A percentile compares a stretch with the other conserved stretches of the same genome.
These are phyloP conservation scores for Lentithecium fluviatile DNA, from an alignment of 495 filamentous ascomycete species.

Conservation along the genomic window DNA sequence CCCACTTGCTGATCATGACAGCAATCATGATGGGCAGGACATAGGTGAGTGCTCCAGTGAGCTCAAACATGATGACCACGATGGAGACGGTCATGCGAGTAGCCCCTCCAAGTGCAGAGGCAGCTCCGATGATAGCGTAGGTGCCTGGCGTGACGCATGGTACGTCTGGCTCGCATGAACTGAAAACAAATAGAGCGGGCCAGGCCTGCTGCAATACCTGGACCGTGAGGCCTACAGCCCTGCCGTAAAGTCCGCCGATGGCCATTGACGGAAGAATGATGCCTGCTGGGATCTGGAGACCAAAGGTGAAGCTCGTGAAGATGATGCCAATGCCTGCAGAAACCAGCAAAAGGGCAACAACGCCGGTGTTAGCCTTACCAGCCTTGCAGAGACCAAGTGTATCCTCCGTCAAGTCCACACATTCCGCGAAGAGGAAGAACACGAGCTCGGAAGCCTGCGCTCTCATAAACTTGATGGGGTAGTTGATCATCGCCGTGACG, in stretches of 20 bases:
- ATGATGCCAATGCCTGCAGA: constrained; percentile 80
- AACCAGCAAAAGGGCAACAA: constrained; percentile 74
- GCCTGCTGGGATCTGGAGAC: constrained; percentile 92
- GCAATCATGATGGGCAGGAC: constrained; percentile 99
- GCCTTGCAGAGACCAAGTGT: constrained; percentile 84
- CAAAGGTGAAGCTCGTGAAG: constrained; percentile 86
- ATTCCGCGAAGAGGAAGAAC: constrained; percentile 88
- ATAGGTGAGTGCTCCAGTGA: constrained; percentile 93
- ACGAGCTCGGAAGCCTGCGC: constrained; percentile 90
- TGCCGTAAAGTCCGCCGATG: constrained; percentile 89
- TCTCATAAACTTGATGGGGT: constrained; percentile 87
- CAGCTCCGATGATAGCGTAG: constrained; percentile 95
- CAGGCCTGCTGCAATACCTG: constrained; percentile 83
- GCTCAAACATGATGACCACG: constrained; percentile 98
- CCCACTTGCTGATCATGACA: constrained; percentile 99
- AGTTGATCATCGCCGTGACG: constrained; percentile 86
- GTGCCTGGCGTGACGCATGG: constrained; percentile 91
- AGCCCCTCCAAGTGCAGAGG: constrained; percentile 93
- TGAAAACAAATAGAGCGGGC: constrained; percentile 74
- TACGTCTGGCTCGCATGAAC: constrained; percentile 78
- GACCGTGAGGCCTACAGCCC: constrained; percentile 82
- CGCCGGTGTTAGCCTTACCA: constrained; percentile 66
- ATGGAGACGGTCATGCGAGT: constrained; percentile 96
- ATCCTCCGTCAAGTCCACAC: constrained; percentile 72
- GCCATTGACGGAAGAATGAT: constrained; percentile 98